A percentile compares a stretch with the other conserved stretches of the same genome.
These are phyloP conservation scores for Malassezia sympodialis DNA, from an alignment of 1,284 basidiomycete species.

Conservation along the genomic window DNA sequence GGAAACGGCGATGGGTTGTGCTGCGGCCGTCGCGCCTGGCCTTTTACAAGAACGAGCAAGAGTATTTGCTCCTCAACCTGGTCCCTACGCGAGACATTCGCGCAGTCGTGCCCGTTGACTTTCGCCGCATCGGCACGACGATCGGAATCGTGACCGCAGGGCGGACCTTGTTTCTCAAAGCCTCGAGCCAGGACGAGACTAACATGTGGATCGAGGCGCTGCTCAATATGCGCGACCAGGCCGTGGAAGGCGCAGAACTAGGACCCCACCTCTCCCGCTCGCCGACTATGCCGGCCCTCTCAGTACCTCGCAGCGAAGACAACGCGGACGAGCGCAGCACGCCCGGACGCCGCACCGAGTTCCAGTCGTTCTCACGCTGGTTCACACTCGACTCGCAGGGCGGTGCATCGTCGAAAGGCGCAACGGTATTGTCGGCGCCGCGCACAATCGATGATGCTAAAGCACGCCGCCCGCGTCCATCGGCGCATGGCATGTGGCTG, in stretches of 20 bases:
- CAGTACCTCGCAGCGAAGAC: neutral
- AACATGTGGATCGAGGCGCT: conserved; percentile 75
- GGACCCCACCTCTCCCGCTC: neutral
- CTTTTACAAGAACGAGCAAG: conserved; percentile 82
- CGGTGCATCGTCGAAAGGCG: neutral
- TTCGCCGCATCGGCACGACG: conserved; percentile 80
- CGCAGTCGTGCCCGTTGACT: conserved; percentile 71
- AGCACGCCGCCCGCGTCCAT: neutral
- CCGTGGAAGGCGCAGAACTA: conserved; percentile 15
- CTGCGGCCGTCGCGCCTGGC: conserved; percentile 79
- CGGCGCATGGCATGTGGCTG: conserved; percentile 5
- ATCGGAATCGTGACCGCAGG: conserved; percentile 85
- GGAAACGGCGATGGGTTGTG: conserved; percentile 99
- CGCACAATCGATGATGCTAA: neutral
- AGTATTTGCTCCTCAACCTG: conserved; percentile 66
- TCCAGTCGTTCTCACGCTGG: neutral
- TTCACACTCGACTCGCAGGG: neutral
- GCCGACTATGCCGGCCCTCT: neutral
- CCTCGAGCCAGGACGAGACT: conserved; percentile 60
- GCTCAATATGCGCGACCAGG: conserved; percentile 62
- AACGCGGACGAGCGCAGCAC: neutral
- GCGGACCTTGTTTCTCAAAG: conserved; percentile 87
- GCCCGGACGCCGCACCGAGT: neutral
- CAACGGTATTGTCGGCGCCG: neutral
- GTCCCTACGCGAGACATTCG: conserved; percentile 82